Percentiles rank a stretch among this genome's conserved stretches.
These are phyloP conservation scores for Curvularia sp. DNA, from an alignment of 2,329 filamentous ascomycete species.

Conservation along the genomic window DNA sequence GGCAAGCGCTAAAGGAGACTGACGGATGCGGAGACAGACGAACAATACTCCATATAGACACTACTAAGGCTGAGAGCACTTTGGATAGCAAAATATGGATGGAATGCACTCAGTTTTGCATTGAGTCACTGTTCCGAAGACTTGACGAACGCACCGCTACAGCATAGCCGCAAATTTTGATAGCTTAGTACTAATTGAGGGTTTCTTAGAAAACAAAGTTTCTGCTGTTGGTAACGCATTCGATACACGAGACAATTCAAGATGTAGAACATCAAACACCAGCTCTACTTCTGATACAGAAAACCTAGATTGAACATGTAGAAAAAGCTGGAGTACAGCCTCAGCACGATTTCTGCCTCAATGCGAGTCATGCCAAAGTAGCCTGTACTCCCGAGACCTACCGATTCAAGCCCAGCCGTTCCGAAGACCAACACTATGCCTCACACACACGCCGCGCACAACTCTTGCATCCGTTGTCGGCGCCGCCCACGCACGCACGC, in stretches of 20 bases:
- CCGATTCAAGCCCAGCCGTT: not conserved
- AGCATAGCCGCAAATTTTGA: too few species aligned
- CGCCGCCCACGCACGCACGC: not conserved
- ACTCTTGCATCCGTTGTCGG: not conserved
- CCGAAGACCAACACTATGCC: not conserved
- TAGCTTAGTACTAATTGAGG: too few species aligned
- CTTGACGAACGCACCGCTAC: too few species aligned
- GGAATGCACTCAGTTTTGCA: not conserved
- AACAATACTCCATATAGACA: not conserved
- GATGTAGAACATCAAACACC: too few species aligned
- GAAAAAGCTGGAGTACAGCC: not conserved
- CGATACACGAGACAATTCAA: too few species aligned
- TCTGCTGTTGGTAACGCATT: too few species aligned
- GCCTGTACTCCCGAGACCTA: not conserved
- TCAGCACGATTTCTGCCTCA: not conserved
- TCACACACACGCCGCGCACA: not conserved
- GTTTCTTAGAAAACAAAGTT: too few species aligned
- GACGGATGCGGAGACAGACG: not conserved
- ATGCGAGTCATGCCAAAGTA: not conserved
- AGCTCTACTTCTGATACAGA: too few species aligned
- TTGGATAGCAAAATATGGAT: not conserved
- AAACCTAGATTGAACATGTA: too few species aligned
- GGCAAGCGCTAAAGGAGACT: not conserved
- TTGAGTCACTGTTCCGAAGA: not conserved
- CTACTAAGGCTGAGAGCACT: not conserved